A percentile compares a stretch with the other conserved stretches of the same genome.
Conservation (phyloP, 768 basidiomycete genomes). For the Xerocomellus chrysenteron region DNA sequence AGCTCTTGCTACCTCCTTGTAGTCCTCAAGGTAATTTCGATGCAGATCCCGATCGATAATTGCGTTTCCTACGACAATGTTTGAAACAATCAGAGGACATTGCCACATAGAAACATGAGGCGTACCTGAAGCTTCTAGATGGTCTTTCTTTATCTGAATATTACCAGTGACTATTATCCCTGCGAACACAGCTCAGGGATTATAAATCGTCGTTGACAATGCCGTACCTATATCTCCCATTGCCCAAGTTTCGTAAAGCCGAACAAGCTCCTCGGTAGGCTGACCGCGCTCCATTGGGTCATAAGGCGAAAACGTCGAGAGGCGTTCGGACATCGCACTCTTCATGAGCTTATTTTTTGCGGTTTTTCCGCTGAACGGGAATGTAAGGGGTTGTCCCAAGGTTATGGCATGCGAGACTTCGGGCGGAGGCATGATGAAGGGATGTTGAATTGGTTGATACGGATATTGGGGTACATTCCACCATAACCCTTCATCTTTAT, state of each 20-base stretch:
- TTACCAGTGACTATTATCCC: slow-evolving; percentile 35
- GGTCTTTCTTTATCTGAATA: slow-evolving; percentile 35
- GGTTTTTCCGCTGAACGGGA: slow-evolving; percentile 31
- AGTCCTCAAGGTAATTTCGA: slow-evolving; percentile 23
- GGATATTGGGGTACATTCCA: slow-evolving; percentile 14
- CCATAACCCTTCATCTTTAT: slow-evolving; percentile 18
- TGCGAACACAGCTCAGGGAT: slow-evolving; percentile 12
- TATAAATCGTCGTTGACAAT: background rate
- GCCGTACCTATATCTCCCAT: slow-evolving; percentile 30
- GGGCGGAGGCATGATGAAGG: slow-evolving; percentile 14
- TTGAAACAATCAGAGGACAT: background rate
- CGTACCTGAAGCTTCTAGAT: slow-evolving; percentile 34
- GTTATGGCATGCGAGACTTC: slow-evolving; percentile 18
- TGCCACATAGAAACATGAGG: background rate
- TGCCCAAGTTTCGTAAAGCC: slow-evolving; percentile 36
- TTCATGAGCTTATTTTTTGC: slow-evolving; percentile 35
- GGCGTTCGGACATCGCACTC: slow-evolving; percentile 37
- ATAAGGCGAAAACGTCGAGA: slow-evolving; percentile 33
- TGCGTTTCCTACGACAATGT: slow-evolving; percentile 25
- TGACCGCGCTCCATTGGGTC: slow-evolving; percentile 31
- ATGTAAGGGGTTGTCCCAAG: slow-evolving; percentile 26
- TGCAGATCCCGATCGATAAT: slow-evolving; percentile 33
- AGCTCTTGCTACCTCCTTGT: slow-evolving; percentile 26
- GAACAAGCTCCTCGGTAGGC: slow-evolving; percentile 34
- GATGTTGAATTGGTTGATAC: slow-evolving; percentile 12